These are phyloP conservation scores for Ophiostoma sp. DNA, from an alignment of 2,329 filamentous ascomycete genomes.

Conservation along the genomic window DNA sequence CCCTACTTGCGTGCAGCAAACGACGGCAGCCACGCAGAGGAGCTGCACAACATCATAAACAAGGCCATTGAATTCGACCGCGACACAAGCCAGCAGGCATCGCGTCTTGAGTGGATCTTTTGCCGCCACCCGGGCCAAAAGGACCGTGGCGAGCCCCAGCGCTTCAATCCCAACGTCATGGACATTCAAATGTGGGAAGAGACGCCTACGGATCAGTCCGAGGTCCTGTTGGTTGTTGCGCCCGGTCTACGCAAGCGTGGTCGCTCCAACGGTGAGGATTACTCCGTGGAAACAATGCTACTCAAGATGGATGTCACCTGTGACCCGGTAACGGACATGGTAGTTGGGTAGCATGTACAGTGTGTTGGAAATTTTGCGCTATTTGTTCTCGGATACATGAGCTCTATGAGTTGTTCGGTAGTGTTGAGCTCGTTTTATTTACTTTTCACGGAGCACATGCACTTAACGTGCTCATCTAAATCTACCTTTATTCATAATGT, in stretches of 20 bases:
- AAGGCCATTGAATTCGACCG: conserved; percentile 26
- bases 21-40: conserved; percentile 17
- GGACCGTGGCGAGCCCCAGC: not conserved
- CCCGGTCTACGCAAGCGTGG: conserved; percentile 23
- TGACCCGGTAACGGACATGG: conserved; percentile 22
- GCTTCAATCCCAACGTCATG: conserved; percentile 19
- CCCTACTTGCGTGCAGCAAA: conserved; percentile 17
- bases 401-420: not conserved
- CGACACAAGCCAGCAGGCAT: conserved; percentile 24
- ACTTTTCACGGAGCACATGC: not conserved
- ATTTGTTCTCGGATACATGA: not conserved
- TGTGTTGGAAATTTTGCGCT: not conserved
- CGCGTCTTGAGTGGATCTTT: conserved; percentile 23
- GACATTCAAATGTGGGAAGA: conserved; percentile 16
- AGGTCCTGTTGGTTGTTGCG: conserved; percentile 18
- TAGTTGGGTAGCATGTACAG: not conserved
- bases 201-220: not conserved
- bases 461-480: not conserved
- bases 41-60: conserved; percentile 22
- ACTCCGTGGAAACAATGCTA: conserved; percentile 22
- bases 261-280: conserved; percentile 26
- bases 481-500: not conserved
- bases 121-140: conserved; percentile 11
- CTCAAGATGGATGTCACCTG: conserved; percentile 26
- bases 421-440: not conserved